phyloP scores from a whole-genome alignment of 768 basidiomycete genomes.

The Boletus pseudopeckii region DNA sequence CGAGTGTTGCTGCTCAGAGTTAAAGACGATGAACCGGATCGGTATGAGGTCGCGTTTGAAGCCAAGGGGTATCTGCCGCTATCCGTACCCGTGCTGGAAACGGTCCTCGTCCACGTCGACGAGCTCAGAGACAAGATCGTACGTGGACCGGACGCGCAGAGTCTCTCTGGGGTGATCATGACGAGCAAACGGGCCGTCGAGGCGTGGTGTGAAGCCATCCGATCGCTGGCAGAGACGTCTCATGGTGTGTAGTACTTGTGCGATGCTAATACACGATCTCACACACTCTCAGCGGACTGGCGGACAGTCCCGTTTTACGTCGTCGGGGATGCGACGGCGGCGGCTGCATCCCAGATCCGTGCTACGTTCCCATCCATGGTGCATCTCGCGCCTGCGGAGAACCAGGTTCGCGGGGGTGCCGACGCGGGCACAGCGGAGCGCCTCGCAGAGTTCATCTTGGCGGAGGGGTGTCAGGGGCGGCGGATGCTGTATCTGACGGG shows the following conservation, averaged over 20 bases:
- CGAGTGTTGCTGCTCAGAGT: conserved; percentile 40
- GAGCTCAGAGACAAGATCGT: conserved; percentile 42
- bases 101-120: conserved; percentile 48
- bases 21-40: conserved; percentile 40
- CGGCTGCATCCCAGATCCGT: conserved; percentile 34
- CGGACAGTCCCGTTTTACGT: conserved; percentile 66
- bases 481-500: conserved; percentile 73
- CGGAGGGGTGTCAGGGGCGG: conserved; percentile 22
- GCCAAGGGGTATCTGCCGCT: conserved; percentile 47
- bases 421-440: conserved; percentile 65
- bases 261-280: too few relatives aligned
- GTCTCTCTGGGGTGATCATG: conserved; percentile 60
- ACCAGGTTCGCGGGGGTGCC: conserved; percentile 39
- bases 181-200: conserved; percentile 79
- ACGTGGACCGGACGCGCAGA: conserved; percentile 32
- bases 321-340: conserved; percentile 66
- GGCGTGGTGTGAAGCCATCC: conserved; percentile 54
- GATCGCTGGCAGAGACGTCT: neutral
- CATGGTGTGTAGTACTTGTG: conserved; percentile 11
- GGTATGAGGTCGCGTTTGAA: conserved; percentile 53
- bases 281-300: conserved; percentile 54
- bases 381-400: conserved; percentile 27
- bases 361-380: conserved; percentile 37
- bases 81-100: conserved; percentile 74
- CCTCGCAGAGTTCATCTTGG: conserved; percentile 62